Base-by-base conservation (phyloP, 106 monocot species). In the Acorus calamus region DNA sequence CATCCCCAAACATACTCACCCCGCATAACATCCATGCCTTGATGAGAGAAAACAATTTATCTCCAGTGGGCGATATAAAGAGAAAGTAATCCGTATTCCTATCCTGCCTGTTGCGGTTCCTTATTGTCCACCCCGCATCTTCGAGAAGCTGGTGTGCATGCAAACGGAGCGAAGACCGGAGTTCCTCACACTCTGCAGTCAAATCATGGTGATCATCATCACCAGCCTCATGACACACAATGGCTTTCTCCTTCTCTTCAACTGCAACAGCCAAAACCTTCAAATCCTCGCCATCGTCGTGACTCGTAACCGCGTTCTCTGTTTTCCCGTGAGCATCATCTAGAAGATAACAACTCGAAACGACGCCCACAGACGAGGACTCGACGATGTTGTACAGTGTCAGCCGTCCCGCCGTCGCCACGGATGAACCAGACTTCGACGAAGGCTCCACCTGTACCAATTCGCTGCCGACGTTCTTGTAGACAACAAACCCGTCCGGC, bases 11-110 rank as follows among this genome's bases (percentile, higher is more conserved):
- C 57, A 93, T 66, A 54, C 46, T 77, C 64, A 78, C 56, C n/a
- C 94, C 94, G 67, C 86, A 89, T 50, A 64, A 44, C 61, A 66
- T 86, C 94, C 94, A 94, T 43, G 94, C 86, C 58, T 58, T 51
- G 57, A 78, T 69, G 14, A 94, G 84, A 7, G 94, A 76, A 62
- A 60, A 66, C 45, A 72, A 57, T 75, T 67, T 62, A 50, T 76
- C 81, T 52, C 53, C 69, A 10, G 69, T 60, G n/a, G 77, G 79
- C 57, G 74, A 54, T 65, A 52, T 82, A 50, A 83, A 89, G 66
- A 53, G 69, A 11, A 64, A 73, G 59, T 89, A 72, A 8, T 73
- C 50, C 51, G 66, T 89, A 57, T 11, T 45, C 52, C 84, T 75
- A 57, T 78, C 84, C 52, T 47, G 73, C 47, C 94, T 76, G 61